These are phyloP conservation scores for Hypocrella siamensis DNA, from an alignment of 2,329 filamentous ascomycete species.

Conservation along the genomic window DNA sequence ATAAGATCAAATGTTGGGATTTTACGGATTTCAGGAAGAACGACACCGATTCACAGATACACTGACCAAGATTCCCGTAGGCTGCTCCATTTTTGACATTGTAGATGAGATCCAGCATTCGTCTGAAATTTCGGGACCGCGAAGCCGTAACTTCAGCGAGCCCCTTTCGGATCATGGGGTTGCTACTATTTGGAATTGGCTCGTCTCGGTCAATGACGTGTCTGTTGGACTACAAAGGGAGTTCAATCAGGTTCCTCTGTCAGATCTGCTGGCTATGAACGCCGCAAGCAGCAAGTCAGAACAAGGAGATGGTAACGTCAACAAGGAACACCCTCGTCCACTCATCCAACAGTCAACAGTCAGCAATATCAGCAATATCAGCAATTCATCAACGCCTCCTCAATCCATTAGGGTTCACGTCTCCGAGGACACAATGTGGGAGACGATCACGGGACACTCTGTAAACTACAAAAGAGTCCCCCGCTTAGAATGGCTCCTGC, in stretches of 20 bases:
- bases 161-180: conserved; percentile 11
- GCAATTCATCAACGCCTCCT: background rate
- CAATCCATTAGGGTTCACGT: conserved; percentile 23
- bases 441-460: conserved; percentile 41
- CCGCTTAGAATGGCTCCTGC: conserved; percentile 40
- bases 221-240: conserved; percentile 16
- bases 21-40: background rate
- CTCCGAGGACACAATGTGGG: conserved; percentile 42
- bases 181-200: conserved; percentile 20
- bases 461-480: conserved; percentile 43
- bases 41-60: background rate
- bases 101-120: conserved; percentile 15
- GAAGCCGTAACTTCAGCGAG: conserved; percentile 3
- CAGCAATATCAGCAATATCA: background rate
- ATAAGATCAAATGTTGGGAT: background rate
- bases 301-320: background rate
- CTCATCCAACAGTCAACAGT: background rate
- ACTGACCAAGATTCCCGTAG: conserved; percentile 6
- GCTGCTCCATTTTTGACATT: conserved; percentile 16
- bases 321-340: too few relatives aligned
- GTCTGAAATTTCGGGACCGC: conserved; percentile 6
- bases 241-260: conserved; percentile 23
- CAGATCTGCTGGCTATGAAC: conserved; percentile 10
- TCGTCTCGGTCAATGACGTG: conserved; percentile 18
- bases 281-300: background rate